phyloP scores from a whole-genome alignment of 257 asterid species.

The Osmanthus fragrans region DNA sequence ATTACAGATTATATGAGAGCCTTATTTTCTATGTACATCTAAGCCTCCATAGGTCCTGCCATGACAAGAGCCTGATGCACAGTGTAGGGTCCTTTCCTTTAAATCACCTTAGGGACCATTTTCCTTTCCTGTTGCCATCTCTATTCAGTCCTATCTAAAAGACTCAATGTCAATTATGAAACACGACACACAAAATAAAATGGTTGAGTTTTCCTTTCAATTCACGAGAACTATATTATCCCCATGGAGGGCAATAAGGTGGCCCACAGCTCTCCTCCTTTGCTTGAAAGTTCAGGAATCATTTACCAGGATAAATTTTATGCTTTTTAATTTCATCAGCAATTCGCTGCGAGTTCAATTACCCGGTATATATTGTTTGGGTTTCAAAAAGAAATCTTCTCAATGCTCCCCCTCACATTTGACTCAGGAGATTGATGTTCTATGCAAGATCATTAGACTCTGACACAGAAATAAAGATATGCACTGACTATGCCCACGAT shows the following conservation, averaged over 20 bases:
- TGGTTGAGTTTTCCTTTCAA: too few relatives aligned
- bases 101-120: not conserved
- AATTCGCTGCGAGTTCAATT: too few relatives aligned
- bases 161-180: not conserved
- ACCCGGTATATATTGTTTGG: too few relatives aligned
- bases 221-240: not conserved
- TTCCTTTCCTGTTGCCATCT: too few relatives aligned
- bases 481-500: not conserved
- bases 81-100: not conserved
- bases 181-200: not conserved
- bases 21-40: too few relatives aligned
- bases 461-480: not conserved
- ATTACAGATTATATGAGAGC: too few relatives aligned
- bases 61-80: not conserved
- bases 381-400: too few relatives aligned
- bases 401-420: not conserved
- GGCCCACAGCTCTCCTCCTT: too few relatives aligned
- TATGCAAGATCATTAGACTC: not conserved
- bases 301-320: too few relatives aligned
- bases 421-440: not conserved
- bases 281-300: too few relatives aligned
- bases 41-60: not conserved
- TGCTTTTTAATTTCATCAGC: too few relatives aligned
- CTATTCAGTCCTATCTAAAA: not conserved
- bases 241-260: too few relatives aligned